A percentile compares a stretch with the other conserved stretches of the same genome.
Evolutionary conservation across 257 asterid species (phyloP).

Genomic region (Solanum pinnatisectum): DNA sequence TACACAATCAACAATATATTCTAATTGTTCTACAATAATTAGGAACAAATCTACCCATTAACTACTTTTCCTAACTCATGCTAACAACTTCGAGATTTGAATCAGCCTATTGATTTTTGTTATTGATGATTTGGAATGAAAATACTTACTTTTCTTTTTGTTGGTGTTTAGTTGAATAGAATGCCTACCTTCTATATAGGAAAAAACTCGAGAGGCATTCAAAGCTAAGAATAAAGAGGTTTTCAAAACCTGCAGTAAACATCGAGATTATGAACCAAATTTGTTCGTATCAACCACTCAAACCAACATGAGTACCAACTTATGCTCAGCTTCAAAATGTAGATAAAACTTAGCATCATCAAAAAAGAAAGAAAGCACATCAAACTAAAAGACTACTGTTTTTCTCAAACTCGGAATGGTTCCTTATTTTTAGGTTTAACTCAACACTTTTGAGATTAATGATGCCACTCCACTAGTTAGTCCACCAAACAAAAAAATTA

Average conservation of each 20-base stretch:
- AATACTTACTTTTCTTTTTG: not conserved
- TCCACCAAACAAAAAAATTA: not conserved
- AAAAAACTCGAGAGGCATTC: not conserved
- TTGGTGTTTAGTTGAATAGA: not conserved
- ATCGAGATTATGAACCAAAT: not conserved
- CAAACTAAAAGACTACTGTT: not conserved
- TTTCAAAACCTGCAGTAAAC: not conserved
- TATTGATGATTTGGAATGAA: no score
- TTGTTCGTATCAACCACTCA: not conserved
- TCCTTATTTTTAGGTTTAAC: not conserved
- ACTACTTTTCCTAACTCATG: no score
- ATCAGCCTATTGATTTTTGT: no score
- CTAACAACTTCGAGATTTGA: no score
- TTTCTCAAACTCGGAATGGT: not conserved
- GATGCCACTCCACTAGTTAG: not conserved
- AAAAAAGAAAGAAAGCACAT: not conserved
- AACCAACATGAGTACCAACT: not conserved
- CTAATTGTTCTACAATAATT: not conserved
- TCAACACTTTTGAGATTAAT: not conserved
- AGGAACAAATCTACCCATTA: no score
- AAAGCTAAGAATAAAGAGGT: not conserved
- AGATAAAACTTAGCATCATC: not conserved
- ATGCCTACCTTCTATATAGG: not conserved
- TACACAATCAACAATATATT: not conserved
- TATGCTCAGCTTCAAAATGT: not conserved